Percentiles rank a stretch among this genome's conserved stretches.
phyloP scores from a whole-genome alignment of 2,329 filamentous ascomycete species.

The Phyllosticta citribraziliensis region DNA sequence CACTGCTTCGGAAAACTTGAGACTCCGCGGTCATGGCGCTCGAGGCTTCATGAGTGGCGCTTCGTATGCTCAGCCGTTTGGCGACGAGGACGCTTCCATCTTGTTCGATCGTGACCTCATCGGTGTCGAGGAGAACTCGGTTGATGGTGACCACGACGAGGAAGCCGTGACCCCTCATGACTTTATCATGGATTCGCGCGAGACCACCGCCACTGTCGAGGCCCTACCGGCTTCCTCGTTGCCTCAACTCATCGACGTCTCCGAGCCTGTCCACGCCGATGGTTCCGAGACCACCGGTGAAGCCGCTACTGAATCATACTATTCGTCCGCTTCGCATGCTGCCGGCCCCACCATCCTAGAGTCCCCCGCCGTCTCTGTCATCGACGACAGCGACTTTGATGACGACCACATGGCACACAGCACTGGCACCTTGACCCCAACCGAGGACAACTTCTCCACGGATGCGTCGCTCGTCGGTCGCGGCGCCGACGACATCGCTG shows the following conservation, averaged over 20 bases:
- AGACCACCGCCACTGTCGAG: constrained; percentile 22
- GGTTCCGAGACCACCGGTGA: neutral
- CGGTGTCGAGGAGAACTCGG: constrained; percentile 10
- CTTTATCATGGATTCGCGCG: constrained; percentile 21
- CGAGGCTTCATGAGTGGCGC: constrained; percentile 31
- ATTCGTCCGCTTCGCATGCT: constrained; percentile 19
- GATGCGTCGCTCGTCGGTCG: constrained; percentile 17
- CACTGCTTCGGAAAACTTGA: constrained; percentile 15
- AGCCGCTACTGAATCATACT: constrained; percentile 19
- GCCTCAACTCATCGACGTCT: constrained; percentile 24
- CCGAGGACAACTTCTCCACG: constrained; percentile 25
- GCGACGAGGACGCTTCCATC: constrained; percentile 31
- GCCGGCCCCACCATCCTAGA: constrained; percentile 10
- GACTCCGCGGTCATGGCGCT: constrained; percentile 4
- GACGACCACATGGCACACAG: constrained; percentile 18
- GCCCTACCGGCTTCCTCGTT: constrained; percentile 11
- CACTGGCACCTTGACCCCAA: constrained; percentile 29
- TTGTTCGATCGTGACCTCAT: constrained; percentile 34
- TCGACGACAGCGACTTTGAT: constrained; percentile 13
- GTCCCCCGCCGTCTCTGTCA: constrained; percentile 8
- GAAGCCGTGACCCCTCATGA: constrained; percentile 21
- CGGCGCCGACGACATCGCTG: constrained; percentile 25
- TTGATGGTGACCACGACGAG: constrained; percentile 18
- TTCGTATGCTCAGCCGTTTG: constrained; percentile 35
- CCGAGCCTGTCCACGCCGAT: constrained; percentile 5